phyloP scores from a whole-genome alignment of 129 eudicot species.

The Logfia minima region DNA sequence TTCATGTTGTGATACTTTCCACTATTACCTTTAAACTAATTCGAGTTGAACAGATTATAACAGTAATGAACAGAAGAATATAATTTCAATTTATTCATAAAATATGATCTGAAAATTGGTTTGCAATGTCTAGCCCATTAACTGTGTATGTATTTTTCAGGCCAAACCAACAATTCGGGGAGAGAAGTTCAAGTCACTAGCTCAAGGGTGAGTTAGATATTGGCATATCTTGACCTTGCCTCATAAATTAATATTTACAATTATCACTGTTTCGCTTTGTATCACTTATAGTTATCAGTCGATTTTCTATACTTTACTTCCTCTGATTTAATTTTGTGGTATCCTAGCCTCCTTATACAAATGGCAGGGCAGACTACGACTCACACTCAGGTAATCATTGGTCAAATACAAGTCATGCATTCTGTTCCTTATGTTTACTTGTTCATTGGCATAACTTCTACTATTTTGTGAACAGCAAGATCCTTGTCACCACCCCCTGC shows the following conservation, averaged over 20 bases:
- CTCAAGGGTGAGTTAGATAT: slow-evolving; percentile 59
- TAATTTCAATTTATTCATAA: not conserved
- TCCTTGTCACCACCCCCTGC: slow-evolving; percentile 82
- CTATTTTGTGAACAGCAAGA: slow-evolving; percentile 53
- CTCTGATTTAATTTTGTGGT: slow-evolving; percentile 23
- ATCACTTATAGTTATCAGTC: slow-evolving; percentile 1
- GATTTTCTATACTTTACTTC: not conserved
- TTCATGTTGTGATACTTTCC: not conserved
- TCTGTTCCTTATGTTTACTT: slow-evolving; percentile 2
- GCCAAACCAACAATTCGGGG: slow-evolving; percentile 45
- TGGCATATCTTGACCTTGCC: slow-evolving; percentile 1
- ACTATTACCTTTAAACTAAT: not conserved
- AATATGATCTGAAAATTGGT: not conserved
- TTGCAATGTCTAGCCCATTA: not conserved
- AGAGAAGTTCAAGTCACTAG: slow-evolving; percentile 51
- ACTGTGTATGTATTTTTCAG: slow-evolving; percentile 36
- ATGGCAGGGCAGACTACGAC: slow-evolving; percentile 57
- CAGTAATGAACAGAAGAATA: not conserved
- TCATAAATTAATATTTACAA: not conserved
- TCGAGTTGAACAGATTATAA: not conserved
- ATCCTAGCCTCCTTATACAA: slow-evolving; percentile 50
- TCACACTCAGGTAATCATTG: slow-evolving; percentile 52
- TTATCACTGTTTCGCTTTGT: not conserved
- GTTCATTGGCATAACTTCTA: slow-evolving; percentile 19
- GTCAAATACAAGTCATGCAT: not conserved